Evolutionary conservation across 768 basidiomycete species (phyloP).

Genomic region (Amanita exitialis): DNA sequence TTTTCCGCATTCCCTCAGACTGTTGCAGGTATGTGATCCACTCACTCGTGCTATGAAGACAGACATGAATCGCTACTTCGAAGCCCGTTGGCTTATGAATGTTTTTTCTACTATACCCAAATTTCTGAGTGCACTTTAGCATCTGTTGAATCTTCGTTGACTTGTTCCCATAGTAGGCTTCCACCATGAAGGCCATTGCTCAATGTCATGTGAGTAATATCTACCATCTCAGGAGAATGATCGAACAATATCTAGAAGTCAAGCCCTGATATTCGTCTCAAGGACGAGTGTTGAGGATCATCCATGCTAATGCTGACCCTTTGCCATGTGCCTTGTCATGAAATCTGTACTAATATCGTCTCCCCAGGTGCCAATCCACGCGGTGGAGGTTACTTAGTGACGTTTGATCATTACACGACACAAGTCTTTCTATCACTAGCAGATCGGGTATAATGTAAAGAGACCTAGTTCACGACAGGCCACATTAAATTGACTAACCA

Average conservation of each 20-base stretch:
- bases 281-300: conserved; percentile 65
- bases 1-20: conserved; percentile 7
- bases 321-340: not conserved
- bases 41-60: conserved; percentile 43
- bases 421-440: too few species aligned
- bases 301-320: conserved; percentile 87
- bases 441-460: not conserved
- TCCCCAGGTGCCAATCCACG: not conserved
- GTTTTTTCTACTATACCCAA: conserved; percentile 68
- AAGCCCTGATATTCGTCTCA: conserved; percentile 76
- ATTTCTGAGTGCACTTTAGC: conserved; percentile 59
- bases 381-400: too few species aligned
- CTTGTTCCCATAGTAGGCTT: conserved; percentile 7
- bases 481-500: conserved; percentile 49
- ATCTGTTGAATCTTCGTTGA: conserved; percentile 9
- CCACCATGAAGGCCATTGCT: not conserved
- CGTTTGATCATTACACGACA: too few species aligned
- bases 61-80: conserved; percentile 82
- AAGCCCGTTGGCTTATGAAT: conserved; percentile 62
- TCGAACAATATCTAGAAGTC: conserved; percentile 75
- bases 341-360: not conserved
- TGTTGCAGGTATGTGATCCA: conserved; percentile 22
- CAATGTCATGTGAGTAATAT: conserved; percentile 18
- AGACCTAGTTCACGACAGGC: conserved; percentile 15
- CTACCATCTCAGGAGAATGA: conserved; percentile 27